A percentile compares a stretch with the other conserved stretches of the same genome.
These are phyloP conservation scores for Pseudonitzschia delicatissima DNA, from an alignment of 108 stramenopile species.

Conservation along the genomic window DNA sequence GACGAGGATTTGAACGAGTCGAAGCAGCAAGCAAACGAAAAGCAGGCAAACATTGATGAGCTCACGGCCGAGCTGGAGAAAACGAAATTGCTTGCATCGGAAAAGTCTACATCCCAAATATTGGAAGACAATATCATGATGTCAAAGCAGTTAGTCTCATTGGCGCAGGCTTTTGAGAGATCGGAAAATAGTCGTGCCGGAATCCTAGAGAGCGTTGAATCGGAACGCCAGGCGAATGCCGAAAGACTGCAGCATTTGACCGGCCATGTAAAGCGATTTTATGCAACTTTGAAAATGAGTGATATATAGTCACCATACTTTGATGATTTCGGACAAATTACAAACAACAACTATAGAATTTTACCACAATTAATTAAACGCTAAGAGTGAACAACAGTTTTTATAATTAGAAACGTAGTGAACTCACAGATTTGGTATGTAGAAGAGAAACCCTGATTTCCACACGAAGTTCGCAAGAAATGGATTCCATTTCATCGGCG, in stretches of 20 bases:
- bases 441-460: too few relatives aligned
- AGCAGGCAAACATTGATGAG: slow-evolving; percentile 33
- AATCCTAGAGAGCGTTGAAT: slow-evolving; percentile 56
- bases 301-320: slow-evolving; percentile 19
- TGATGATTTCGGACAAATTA: too few relatives aligned
- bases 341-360: too few relatives aligned
- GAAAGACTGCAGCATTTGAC: slow-evolving; percentile 58
- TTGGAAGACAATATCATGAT: slow-evolving; percentile 51
- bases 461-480: too few relatives aligned
- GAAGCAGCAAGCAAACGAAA: slow-evolving; percentile 24
- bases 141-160: slow-evolving; percentile 51
- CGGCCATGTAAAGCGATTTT: slow-evolving; percentile 71
- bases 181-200: slow-evolving; percentile 66
- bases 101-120: slow-evolving; percentile 14
- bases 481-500: too few relatives aligned
- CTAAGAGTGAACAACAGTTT: too few relatives aligned
- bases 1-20: slow-evolving; percentile 32
- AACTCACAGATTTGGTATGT: too few relatives aligned
- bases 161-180: slow-evolving; percentile 66
- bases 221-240: slow-evolving; percentile 61
- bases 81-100: slow-evolving; percentile 1
- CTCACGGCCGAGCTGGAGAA: slow-evolving; percentile 33
- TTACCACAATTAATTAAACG: too few relatives aligned
- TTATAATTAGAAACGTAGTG: too few relatives aligned
- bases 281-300: slow-evolving; percentile 48